Evolutionary conservation across 208 protist genomes (phyloP), one percentile per base, ranked within the genome.

Genomic region (Wallacemonas collosoma): DNA sequence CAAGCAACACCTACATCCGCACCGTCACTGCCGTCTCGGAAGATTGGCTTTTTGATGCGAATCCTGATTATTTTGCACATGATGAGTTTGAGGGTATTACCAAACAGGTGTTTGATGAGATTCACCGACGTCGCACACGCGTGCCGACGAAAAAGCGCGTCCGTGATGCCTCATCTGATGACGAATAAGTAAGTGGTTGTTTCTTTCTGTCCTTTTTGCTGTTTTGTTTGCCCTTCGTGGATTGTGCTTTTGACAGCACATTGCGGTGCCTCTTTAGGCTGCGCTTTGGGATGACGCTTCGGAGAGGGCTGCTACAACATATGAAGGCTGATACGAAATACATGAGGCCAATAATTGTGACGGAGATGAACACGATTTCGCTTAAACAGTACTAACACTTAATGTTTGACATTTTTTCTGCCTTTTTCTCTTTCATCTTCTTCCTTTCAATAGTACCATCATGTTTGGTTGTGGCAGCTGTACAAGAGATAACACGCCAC

Each of bases 1-100:
- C 91, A 12, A 93, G 84, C 68, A 94, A 96, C 55, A 93, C 82
- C 41, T 99, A 99, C 89, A 98, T 99, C 64, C 87, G 98, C 63
- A 99, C 98, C 14, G 89, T 98, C 1, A 99, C 98, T 0, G 91
- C 97, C 5, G 73, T 99, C 41, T 92, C 95, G 26, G 89, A 96
- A 44, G 98, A 99, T 47, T 99, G 98, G 97, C 74, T 97, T 41
- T 69, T 95, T 9, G 91, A 97, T 55, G 78, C 91, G 2, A 94
- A 78, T 40, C 85, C 96, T 11, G 80, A 91, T 41, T 98, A 98
- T 44, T 98, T 98, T 82, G 87, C 80, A 3, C 64, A 72, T 2
- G 88, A 91, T 8, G 88, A 93, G 56, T 95, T 95, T 69, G 88
- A 92, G 48, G 90, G 90, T 12, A 82, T 93, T 41, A 75, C 81